These are phyloP conservation scores for Sporobolus alterniflorus DNA, from an alignment of 202 grass and related monocot species.

Conservation along the genomic window DNA sequence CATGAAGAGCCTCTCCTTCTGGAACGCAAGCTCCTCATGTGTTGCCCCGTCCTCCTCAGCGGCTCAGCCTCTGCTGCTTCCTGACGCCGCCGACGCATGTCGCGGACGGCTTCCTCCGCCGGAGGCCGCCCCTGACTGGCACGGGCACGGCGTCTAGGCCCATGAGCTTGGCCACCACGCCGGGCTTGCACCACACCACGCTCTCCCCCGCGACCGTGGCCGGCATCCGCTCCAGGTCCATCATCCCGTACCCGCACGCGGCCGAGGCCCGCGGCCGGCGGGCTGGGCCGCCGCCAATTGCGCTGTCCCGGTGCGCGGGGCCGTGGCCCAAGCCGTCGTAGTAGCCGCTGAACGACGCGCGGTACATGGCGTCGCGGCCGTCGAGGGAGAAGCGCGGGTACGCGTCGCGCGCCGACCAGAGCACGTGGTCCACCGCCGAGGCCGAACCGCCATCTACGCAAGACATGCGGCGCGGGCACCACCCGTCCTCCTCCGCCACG, in stretches of 20 bases:
- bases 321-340: slow-evolving; percentile 22
- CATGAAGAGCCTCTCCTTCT: slow-evolving; percentile 76
- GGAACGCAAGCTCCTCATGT: slow-evolving; percentile 41
- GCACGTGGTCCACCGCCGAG: slow-evolving; percentile 58
- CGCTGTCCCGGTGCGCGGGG: neutral
- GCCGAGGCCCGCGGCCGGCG: too few species aligned
- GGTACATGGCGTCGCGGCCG: slow-evolving; percentile 91
- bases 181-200: slow-evolving; percentile 93
- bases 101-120: slow-evolving; percentile 27
- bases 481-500: slow-evolving; percentile 10
- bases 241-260: slow-evolving; percentile 44
- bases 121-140: slow-evolving; percentile 38
- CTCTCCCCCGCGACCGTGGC: slow-evolving; percentile 75
- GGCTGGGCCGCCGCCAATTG: neutral
- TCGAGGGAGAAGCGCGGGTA: slow-evolving; percentile 96
- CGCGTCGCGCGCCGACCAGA: slow-evolving; percentile 72
- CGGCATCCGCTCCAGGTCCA: slow-evolving; percentile 79
- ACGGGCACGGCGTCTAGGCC: slow-evolving; percentile 84
- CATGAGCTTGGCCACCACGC: slow-evolving; percentile 89
- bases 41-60: slow-evolving; percentile 39
- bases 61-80: slow-evolving; percentile 52
- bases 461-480: slow-evolving; percentile 71
- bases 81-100: neutral
- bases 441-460: slow-evolving; percentile 61
- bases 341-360: slow-evolving; percentile 66